Base-by-base conservation (phyloP, 495 filamentous ascomycete species). In the Neurospora terricola region DNA sequence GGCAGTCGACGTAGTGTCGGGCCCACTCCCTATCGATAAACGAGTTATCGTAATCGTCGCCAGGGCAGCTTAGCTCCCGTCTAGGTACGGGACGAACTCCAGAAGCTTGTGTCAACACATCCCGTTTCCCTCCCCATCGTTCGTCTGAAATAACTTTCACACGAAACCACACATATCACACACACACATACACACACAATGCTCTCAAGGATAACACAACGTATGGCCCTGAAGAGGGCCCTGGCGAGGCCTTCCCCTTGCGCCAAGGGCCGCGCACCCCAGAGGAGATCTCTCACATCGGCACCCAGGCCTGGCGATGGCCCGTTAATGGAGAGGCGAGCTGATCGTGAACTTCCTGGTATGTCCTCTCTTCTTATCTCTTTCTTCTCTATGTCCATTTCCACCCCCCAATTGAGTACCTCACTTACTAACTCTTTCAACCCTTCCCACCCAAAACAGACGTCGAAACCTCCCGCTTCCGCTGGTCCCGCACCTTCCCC, bases 271-370 rank as follows among this genome's bases (percentile, higher is more conserved):
- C 18, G 18, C 6, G 72, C 43, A 21, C n/a, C 70, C 66, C 68
- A 77, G 71, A 80, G 81, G 27, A 79, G 82, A 70, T 80, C 79
- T 69, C 76, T 85, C 39, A 74, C 83, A 37, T 72, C 84, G 18
- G 82, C 87, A 16, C 86, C 87, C 40, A 85, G 84, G 72, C 79
- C 83, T 69, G 81, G 86, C 74, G 84, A 86, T 73, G 92, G 92
- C 7, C 93, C 92, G 69, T 83, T 97, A 74, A 88, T 94, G 86
- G 89, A 91, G 77, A 90, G 94, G 74, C 89, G 94, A 72, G 81
- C 91, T 73, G 93, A 97, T 81, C 90, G 94, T 72, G 92, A 91
- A 73, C 88, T 97, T 7, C 94, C 94, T 69, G 81, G 87, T 89
- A 71, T 34, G 83, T 79, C 43, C 1, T 34, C 37, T 45, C 66